Base-by-base conservation (phyloP, 331 rosid species). In the Rosa hybrid region DNA sequence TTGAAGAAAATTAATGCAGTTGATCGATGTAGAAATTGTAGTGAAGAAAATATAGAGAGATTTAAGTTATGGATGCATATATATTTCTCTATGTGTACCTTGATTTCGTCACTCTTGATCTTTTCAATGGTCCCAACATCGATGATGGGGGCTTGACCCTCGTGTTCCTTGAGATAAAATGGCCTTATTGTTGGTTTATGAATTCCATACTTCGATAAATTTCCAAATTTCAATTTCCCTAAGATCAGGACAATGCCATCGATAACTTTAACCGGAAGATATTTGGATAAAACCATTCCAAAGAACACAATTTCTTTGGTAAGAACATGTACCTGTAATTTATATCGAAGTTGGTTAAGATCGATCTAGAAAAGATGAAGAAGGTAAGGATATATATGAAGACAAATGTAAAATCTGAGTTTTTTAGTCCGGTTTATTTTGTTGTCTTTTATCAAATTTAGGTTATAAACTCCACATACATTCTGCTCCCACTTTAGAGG, bases 51-150 rank as follows among this genome's bases (percentile, higher is more conserved):
- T 34, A 34, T 34, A 34, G 17, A 3, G 53, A 34, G 39, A 34
- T 34, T 30, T 34, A 34, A 34, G 39, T 34, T 34, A 20, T 4
- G 46, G 12, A 17, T 67, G 9, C 2, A 51, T 21, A 21, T 45
- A 12, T 45, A 7, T 34, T 34, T 13, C 10, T 77, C 13, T 60
- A 10, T 6, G 4, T 34, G 39, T 78, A 88, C 94, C 94, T 85
- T 74, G 0, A 92, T 57, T 53, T 75, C 39, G 17, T 90, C 92
- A 0, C 71, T 70, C 42, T 63, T 83, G 34, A 93, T 93, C 82
- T 80, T 90, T 20, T 11, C 20, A 21, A 91, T 34, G n/a, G 90
- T 77, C 12, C 98, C 97, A 44, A 88, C 91, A 9, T 93, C 94
- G 10, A 93, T 53, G 63, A 88, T 85, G 0, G 94, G 89, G 45